phyloP scores from a whole-genome alignment of 2,329 filamentous ascomycete genomes.

The Aspergillus sp. region DNA sequence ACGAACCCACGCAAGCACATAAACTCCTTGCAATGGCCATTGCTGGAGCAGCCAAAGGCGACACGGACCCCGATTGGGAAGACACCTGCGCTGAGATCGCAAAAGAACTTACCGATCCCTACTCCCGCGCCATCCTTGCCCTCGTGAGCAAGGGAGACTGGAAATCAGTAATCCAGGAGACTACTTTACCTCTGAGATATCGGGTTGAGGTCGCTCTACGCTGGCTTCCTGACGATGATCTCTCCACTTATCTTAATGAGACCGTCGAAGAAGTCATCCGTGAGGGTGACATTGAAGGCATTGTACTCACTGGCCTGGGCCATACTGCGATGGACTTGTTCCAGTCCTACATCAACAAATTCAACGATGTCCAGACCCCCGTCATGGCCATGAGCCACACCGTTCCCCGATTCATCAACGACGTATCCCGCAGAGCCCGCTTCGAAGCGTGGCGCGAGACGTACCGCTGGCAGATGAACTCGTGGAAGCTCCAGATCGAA shows the following conservation, averaged over 20 bases:
- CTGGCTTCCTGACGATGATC: conserved; percentile 46
- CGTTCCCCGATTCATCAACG: conserved; percentile 58
- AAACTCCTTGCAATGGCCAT: conserved; percentile 56
- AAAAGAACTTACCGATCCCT: conserved; percentile 61
- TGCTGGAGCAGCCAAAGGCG: conserved; percentile 43
- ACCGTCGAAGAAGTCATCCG: conserved; percentile 51
- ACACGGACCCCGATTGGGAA: conserved; percentile 57
- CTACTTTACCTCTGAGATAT: conserved; percentile 58
- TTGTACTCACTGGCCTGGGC: conserved; percentile 61
- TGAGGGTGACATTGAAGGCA: conserved; percentile 60
- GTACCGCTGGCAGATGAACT: conserved; percentile 61
- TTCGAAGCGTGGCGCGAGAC: conserved; percentile 62
- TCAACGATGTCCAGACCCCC: conserved; percentile 62
- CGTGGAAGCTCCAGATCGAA: conserved; percentile 60
- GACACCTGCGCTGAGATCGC: conserved; percentile 63
- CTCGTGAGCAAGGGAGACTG: conserved; percentile 61
- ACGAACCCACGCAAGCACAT: conserved; percentile 54
- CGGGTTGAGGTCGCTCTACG: conserved; percentile 62
- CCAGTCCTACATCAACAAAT: conserved; percentile 59
- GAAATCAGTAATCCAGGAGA: conserved; percentile 57
- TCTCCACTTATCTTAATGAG: conserved; percentile 55
- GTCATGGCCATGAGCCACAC: conserved; percentile 60
- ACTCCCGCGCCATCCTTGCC: conserved; percentile 60
- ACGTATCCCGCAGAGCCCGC: conserved; percentile 50
- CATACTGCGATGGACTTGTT: conserved; percentile 60